Evolutionary conservation across 257 asterid species (phyloP), one percentile per base, ranked within the genome.

Genomic region (Gentiana macrophylla): DNA sequence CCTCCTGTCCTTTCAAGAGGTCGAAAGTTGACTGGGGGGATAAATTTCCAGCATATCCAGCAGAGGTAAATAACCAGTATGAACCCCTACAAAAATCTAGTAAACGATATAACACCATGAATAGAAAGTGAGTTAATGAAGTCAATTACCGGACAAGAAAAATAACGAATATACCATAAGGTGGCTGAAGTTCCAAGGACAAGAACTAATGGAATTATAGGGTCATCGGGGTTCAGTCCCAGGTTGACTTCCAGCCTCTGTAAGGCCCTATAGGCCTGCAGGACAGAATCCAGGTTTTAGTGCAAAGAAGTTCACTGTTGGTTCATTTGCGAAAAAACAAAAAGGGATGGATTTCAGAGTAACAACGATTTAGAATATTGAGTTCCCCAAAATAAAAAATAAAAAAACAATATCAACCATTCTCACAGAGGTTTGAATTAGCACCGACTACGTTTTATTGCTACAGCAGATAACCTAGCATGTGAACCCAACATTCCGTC

Each of bases 21-120:
- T 87, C 87, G 56, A 84, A 55, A 70, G 94, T 69, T 64, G 84
- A 49, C 65, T 78, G 36, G 4, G 98, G 84, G 68, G 95, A 80
- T 70, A 91, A 60, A 72, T 87, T 93, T 68, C 96, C 98, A 60
- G 96, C 84, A 70, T 87, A 91, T 78, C 97, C 98, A 71, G 95
- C 70, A 69, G 87, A 80, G 10, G 72, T 83, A 37, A 72, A 75
- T 73, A 67, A 71, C 84, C 89, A 77, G 72, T 79, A 91, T 71
- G 86, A 85, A 73, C 78, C 84, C 98, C 98, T 91, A 88, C 94
- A 91, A 61, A 80, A 69, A 91, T 87, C 94, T 87, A 95, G 87
- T 87, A 79, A 72, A 54, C 76, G 80, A 76, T 83, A 80, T 84
- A 84, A 88, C 61, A 65, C 79, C 74, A 71, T 72, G 70, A 49